Evolutionary conservation across 345 rosid genomes (phyloP).

Genomic region (Chamaenerion angustifolium): DNA sequence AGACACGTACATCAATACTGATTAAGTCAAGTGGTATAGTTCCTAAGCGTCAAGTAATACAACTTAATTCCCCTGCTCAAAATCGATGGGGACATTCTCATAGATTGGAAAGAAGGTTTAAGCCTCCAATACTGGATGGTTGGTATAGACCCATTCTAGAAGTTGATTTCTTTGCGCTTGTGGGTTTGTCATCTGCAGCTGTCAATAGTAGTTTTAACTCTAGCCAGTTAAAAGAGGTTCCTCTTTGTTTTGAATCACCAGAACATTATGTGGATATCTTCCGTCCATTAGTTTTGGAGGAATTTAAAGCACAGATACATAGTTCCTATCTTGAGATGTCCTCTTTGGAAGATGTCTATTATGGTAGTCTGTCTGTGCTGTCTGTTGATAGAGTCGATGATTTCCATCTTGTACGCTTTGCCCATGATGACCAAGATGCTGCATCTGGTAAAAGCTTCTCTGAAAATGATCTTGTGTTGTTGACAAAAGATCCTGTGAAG

Average conservation of each 20-base stretch:
- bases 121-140: slow-evolving; percentile 76
- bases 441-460: slow-evolving; percentile 47
- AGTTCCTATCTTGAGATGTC: slow-evolving; percentile 73
- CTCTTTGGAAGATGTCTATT: slow-evolving; percentile 68
- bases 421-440: slow-evolving; percentile 57
- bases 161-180: slow-evolving; percentile 65
- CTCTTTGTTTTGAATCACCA: slow-evolving; percentile 68
- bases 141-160: slow-evolving; percentile 88
- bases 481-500: slow-evolving; percentile 63
- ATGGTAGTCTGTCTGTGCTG: slow-evolving; percentile 64
- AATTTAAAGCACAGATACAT: slow-evolving; percentile 87
- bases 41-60: slow-evolving; percentile 87
- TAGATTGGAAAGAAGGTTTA: slow-evolving; percentile 63
- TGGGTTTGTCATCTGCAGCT: slow-evolving; percentile 39
- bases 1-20: slow-evolving; percentile 22
- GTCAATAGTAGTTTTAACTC: slow-evolving; percentile 27
- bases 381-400: slow-evolving; percentile 93
- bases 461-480: slow-evolving; percentile 86
- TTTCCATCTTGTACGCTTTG: slow-evolving; percentile 86
- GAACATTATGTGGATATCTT: slow-evolving; percentile 72
- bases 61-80: slow-evolving; percentile 56
- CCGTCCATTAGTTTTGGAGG: slow-evolving; percentile 87
- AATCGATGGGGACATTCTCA: slow-evolving; percentile 39
- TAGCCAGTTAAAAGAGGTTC: slow-evolving; percentile 62
- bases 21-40: slow-evolving; percentile 32